Conservation (phyloP, 2,329 filamentous ascomycete genomes). For the Cladophialophora exuberans region DNA sequence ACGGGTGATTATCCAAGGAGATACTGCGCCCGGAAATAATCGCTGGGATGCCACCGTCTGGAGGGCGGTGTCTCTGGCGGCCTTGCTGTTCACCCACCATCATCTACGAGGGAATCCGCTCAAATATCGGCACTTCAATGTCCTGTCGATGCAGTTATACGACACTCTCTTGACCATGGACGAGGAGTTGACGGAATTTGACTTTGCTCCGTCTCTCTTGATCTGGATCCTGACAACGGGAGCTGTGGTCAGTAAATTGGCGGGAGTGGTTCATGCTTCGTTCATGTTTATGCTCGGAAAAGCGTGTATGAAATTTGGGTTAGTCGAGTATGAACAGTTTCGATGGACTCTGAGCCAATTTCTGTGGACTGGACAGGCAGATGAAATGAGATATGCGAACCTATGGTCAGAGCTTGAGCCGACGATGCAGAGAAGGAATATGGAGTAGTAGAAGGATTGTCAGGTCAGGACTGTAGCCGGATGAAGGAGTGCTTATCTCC, state of each 20-base stretch:
- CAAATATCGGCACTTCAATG: constrained; percentile 21
- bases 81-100: constrained; percentile 19
- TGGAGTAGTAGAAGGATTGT: neutral
- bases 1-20: constrained; percentile 9
- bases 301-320: constrained; percentile 15
- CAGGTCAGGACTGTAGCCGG: neutral
- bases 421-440: neutral
- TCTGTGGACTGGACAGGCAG: constrained; percentile 22
- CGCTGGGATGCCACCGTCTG: constrained; percentile 7
- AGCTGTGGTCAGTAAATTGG: neutral
- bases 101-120: constrained; percentile 22
- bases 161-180: constrained; percentile 18
- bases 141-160: constrained; percentile 17
- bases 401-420: constrained; percentile 14
- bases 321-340: constrained; percentile 8
- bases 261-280: neutral
- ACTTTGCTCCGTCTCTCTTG: constrained; percentile 20
- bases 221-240: constrained; percentile 22
- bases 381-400: constrained; percentile 15
- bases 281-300: constrained; percentile 18
- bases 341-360: constrained; percentile 13
- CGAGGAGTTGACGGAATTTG: constrained; percentile 18
- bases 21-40: neutral
- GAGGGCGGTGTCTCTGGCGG: constrained; percentile 20
- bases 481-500: too few relatives aligned